Base-by-base conservation (phyloP, 1,139 yeast species). In the Geotrichum citri-aurantii region DNA sequence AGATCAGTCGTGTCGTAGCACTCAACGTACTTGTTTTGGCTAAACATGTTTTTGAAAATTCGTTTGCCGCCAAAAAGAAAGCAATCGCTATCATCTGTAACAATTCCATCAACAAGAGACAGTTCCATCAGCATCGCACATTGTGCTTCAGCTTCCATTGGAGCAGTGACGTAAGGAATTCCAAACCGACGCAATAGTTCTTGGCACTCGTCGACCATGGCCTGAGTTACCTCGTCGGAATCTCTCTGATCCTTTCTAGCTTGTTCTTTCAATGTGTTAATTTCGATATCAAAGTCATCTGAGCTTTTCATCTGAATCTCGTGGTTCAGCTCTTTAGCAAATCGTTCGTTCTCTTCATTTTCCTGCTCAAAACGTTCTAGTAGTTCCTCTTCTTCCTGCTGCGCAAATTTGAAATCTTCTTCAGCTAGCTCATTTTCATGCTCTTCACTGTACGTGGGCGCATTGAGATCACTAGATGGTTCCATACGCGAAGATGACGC, bases 131-230 rank as follows among this genome's bases (percentile, higher is more conserved):
- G 74, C 64, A 85, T 89, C 0, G 97, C 97, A 73, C 99, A 93
- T 68, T 93, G 99, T 0, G 98, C 97, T 75, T 93, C 99, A 0
- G 99, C 99, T 73, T 93, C 99, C 90, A 89, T 90, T 0, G 98
- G 98, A 0, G 98, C 97, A 0, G 97, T 89, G 7, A 93, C 81
- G 66, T 83, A 93, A 0, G 99, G 99, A 11, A 93, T 87, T 0
- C 99, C 99, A 75, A 95, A 95, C 59, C 95, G 63, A 42, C 86
- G 81, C 5, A 95, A 76, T 48, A 95, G 76, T 62, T 90, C 96
- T 71, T 93, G 97, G 11, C 95, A 95, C 69, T 93, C 98, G 51
- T 79, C 78, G 24, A 93, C 81, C 98, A 95, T 93, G 42, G 81
- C 81, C 19, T 82, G 82, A 0, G 97, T 88, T 0, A 93, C 97